Evolutionary conservation across 345 rosid genomes (phyloP).

Genomic region (Lepidium sativum): DNA sequence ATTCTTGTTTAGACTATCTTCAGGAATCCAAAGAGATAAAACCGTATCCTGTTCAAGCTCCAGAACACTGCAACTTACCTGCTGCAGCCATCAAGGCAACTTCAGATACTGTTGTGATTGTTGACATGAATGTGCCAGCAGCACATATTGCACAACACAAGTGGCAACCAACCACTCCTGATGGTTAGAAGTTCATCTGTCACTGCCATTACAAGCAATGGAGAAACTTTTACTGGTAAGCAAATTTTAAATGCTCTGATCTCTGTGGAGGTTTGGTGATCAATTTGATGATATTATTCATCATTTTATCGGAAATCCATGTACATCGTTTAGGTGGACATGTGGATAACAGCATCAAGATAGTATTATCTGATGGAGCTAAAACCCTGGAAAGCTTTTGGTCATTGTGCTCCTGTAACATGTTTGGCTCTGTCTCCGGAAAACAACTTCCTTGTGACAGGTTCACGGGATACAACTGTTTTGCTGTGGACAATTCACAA

Average conservation of each 20-base stretch:
- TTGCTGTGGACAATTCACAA: slow-evolving; percentile 80
- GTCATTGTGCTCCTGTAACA: slow-evolving; percentile 95
- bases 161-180: slow-evolving; percentile 93
- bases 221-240: slow-evolving; percentile 77
- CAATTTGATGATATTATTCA: background rate
- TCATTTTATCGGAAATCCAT: background rate
- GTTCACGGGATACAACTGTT: slow-evolving; percentile 83
- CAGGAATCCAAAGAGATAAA: slow-evolving; percentile 78
- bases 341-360: slow-evolving; percentile 78
- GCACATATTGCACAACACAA: slow-evolving; percentile 79
- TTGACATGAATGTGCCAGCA: slow-evolving; percentile 75
- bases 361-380: slow-evolving; percentile 73
- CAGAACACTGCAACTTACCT: slow-evolving; percentile 92
- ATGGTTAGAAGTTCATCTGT: slow-evolving; percentile 72
- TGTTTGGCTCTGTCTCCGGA: slow-evolving; percentile 85
- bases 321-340: slow-evolving; percentile 56
- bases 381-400: slow-evolving; percentile 77
- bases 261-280: slow-evolving; percentile 9
- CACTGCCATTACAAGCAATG: slow-evolving; percentile 62
- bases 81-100: slow-evolving; percentile 83
- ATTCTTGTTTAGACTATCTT: slow-evolving; percentile 67
- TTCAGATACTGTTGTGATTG: slow-evolving; percentile 61
- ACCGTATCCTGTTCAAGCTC: slow-evolving; percentile 57
- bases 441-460: slow-evolving; percentile 77
- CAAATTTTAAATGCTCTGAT: background rate